Evolutionary conservation across 352 stramenopile genomes (phyloP), one percentile per base, ranked within the genome.

Genomic region (Phytophthora boehmeriae): DNA sequence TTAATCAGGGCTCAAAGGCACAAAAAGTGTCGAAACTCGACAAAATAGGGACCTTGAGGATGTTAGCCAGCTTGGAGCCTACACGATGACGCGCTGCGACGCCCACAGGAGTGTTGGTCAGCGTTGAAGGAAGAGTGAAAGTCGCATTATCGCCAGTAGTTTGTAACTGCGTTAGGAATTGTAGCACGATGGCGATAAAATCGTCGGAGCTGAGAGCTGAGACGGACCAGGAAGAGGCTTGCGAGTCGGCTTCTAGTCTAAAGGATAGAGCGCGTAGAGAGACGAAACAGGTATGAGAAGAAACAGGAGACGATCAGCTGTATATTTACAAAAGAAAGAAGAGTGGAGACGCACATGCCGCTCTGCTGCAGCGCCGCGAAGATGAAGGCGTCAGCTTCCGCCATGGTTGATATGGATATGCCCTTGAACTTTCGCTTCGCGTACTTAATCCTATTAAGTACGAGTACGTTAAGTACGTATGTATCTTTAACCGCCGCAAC

Each of bases 71-170:
- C 28, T 88, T 69, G 4, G 87, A 92, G 20, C 84, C 86, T 0
- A 93, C 63, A 34, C 89, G 83, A 56, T 97, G 89, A 23, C 80
- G 71, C 32, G 78, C 77, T 3, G 89, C 87, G 23, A 96, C 87
- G 16, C 86, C 84, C 6, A 73, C 59, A 0, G 80, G 80, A 0
- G 65, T 66, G 5, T 59, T 59, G 0, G 57, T 50, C 9, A 63
- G 38, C 10, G 20, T 19, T 34, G 36, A 48, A 36, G 71, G 57
- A 0, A 86, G 45, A 14, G 41, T 45, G 20, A 86, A 75, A n/a
- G 67, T 61, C 1, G 62, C 13, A 25, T 57, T 59, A 8, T 62
- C 51, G 17, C 77, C 60, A 22, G 46, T 45, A 0, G 54, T 30
- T 19, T 89, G 66, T 20, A 90, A 42, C 5, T 52, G 73, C 19